Conservation (phyloP, 208 protist species). For the Wallacemonas sp. region DNA sequence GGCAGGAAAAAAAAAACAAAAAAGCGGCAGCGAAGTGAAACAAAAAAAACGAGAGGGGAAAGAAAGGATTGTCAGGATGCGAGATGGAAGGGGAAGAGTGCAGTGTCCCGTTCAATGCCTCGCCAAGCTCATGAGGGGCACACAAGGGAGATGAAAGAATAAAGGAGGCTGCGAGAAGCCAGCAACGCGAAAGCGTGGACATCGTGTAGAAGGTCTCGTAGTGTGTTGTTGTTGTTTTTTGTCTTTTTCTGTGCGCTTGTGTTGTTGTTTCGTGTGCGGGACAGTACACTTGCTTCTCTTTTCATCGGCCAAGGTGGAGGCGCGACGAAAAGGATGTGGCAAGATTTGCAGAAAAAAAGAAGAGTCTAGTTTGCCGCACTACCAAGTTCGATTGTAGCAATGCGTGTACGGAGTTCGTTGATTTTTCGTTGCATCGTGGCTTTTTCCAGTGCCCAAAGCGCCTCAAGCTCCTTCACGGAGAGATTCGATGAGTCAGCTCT, state of each 20-base stretch:
- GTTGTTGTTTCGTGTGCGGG: too few species aligned
- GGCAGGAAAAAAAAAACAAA: conserved; percentile 16
- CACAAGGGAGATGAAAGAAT: too few species aligned
- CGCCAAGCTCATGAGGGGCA: too few species aligned
- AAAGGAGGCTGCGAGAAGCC: too few species aligned
- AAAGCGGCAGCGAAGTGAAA: conserved; percentile 15
- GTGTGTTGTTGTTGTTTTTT: conserved; percentile 31
- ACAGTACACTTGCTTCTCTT: too few species aligned
- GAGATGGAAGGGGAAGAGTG: too few species aligned
- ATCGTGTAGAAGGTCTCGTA: too few species aligned
- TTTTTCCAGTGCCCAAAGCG: conserved; percentile 23
- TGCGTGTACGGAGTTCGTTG: conserved; percentile 10
- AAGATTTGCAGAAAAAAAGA: not conserved
- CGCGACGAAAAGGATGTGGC: too few species aligned
- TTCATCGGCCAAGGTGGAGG: too few species aligned
- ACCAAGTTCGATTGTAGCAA: conserved; percentile 18
- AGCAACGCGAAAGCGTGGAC: too few species aligned
- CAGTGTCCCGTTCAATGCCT: too few species aligned
- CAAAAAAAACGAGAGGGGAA: conserved; percentile 24
- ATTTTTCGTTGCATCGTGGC: conserved; percentile 12
- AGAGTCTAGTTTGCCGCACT: not conserved
- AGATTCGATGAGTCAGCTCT: not conserved
- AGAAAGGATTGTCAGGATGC: conserved; percentile 26
- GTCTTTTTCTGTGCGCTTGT: not conserved
- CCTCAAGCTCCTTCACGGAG: conserved; percentile 15